Evolutionary conservation across 192 early-diverging fungal genomes (phyloP), one percentile per base, ranked within the genome.

Genomic region (Martensiomyces pterosporus): DNA sequence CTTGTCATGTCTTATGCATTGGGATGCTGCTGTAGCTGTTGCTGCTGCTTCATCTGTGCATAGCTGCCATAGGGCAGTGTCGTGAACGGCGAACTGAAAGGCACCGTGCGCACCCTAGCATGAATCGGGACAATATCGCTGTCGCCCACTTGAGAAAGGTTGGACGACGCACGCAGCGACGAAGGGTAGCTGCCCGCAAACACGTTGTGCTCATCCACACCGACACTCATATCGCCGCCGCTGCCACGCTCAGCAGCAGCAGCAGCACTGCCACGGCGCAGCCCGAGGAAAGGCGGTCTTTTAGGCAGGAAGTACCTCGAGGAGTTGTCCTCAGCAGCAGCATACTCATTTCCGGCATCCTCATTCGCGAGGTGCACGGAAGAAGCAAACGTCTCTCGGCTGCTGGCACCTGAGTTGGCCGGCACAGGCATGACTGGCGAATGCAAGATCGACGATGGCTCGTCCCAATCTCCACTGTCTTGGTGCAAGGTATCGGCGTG

Each of bases 81-180:
- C n/a, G 57, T 73, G 35, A 73, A 73, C 19, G 69, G 62, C 26
- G 69, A 65, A 24, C 26, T 73, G 54, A 65, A 65, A 54, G 65
- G 69, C 8, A 63, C 61, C 17, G 62, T 36, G 9, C 62, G 69
- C 15, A 61, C 53, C 24, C 62, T 50, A 14, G 57, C 25, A n/a
- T n/a, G n/a, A n/a, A n/a, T n/a, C n/a, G n/a, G n/a, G n/a, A n/a
- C n/a, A n/a, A n/a, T n/a, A n/a, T n/a, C n/a, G n/a, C n/a, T n/a
- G n/a, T n/a, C n/a, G n/a, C n/a, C n/a, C n/a, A n/a, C n/a, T n/a
- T n/a, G n/a, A n/a, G n/a, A n/a, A n/a, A n/a, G n/a, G n/a, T n/a
- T n/a, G n/a, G n/a, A n/a, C n/a, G n/a, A n/a, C n/a, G n/a, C n/a
- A n/a, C n/a, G n/a, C n/a, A n/a, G n/a, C n/a, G n/a, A n/a, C n/a